A percentile compares a stretch with the other conserved stretches of the same genome.
These are phyloP conservation scores for Colletotrichum siamense DNA, from an alignment of 2,329 filamentous ascomycete genomes.

Conservation along the genomic window DNA sequence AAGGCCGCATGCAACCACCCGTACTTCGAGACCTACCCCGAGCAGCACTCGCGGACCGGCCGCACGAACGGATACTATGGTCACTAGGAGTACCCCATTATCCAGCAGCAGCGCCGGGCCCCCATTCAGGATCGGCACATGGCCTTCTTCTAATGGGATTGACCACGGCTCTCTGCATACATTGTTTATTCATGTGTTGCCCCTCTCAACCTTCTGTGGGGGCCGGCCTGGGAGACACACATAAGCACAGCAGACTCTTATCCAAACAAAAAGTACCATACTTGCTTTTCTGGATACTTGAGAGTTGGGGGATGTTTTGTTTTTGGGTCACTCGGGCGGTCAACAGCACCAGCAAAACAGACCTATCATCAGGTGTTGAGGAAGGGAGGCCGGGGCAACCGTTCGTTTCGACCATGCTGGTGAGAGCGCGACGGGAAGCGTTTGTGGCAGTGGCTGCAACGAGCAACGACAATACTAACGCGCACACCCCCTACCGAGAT, in stretches of 20 bases:
- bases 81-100: slow-evolving; percentile 12
- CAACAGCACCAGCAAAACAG: not conserved
- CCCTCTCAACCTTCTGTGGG: not conserved
- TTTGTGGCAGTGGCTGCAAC: not conserved
- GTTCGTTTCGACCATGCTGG: not conserved
- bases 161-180: not conserved
- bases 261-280: not conserved
- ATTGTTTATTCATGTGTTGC: not conserved
- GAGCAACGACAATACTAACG: not conserved
- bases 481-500: not conserved
- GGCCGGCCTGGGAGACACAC: not conserved
- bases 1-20: slow-evolving; percentile 86
- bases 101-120: not conserved
- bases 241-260: slow-evolving; percentile 8
- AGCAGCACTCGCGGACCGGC: slow-evolving; percentile 27
- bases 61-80: slow-evolving; percentile 24
- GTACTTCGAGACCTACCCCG: slow-evolving; percentile 68
- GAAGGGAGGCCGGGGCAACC: not conserved
- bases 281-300: slow-evolving; percentile 14
- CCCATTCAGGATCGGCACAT: slow-evolving; percentile 6
- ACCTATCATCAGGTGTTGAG: not conserved
- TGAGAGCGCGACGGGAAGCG: not conserved
- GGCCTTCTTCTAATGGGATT: not conserved
- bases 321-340: not conserved
- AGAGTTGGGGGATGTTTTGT: not conserved